Evolutionary conservation across 768 basidiomycete species (phyloP).

Genomic region (Cystofilobasidium capitatum): DNA sequence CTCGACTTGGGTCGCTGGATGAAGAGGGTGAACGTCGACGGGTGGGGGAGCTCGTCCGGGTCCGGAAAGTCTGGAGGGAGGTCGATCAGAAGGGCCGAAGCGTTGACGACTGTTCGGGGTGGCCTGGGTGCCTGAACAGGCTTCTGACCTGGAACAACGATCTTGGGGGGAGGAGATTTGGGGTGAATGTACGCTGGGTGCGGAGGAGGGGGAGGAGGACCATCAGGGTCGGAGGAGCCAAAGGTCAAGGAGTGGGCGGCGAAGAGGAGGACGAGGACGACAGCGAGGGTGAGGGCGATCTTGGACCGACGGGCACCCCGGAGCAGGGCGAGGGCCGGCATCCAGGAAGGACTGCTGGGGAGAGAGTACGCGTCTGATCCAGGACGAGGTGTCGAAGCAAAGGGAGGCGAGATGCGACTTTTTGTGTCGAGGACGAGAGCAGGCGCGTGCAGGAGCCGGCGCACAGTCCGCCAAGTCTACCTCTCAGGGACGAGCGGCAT

Average conservation of each 20-base stretch:
- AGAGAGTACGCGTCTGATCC: too few relatives aligned
- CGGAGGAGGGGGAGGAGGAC: not conserved
- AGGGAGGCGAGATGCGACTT: not conserved
- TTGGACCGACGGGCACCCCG: not conserved
- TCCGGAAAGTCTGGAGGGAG: constrained; percentile 9
- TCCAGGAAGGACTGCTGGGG: not conserved
- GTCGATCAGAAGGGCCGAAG: constrained; percentile 1
- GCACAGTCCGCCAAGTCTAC: too few relatives aligned
- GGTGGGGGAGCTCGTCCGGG: not conserved
- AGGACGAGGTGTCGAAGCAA: not conserved
- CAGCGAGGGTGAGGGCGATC: not conserved
- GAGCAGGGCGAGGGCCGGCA: not conserved
- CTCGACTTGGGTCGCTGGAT: not conserved
- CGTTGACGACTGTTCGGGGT: constrained; percentile 1
- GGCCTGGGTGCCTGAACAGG: too few relatives aligned
- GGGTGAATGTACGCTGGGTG: not conserved
- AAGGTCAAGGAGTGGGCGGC: too few relatives aligned
- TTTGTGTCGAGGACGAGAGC: too few relatives aligned
- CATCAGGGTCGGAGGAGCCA: too few relatives aligned
- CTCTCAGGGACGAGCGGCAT: too few relatives aligned
- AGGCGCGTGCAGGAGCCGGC: too few relatives aligned
- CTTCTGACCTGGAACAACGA: too few relatives aligned
- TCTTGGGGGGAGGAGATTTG: not conserved
- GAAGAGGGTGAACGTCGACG: constrained; percentile 9
- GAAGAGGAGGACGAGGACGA: not conserved